Conservation (phyloP, 305 asterid species). For the Caryopteris hybrid region DNA sequence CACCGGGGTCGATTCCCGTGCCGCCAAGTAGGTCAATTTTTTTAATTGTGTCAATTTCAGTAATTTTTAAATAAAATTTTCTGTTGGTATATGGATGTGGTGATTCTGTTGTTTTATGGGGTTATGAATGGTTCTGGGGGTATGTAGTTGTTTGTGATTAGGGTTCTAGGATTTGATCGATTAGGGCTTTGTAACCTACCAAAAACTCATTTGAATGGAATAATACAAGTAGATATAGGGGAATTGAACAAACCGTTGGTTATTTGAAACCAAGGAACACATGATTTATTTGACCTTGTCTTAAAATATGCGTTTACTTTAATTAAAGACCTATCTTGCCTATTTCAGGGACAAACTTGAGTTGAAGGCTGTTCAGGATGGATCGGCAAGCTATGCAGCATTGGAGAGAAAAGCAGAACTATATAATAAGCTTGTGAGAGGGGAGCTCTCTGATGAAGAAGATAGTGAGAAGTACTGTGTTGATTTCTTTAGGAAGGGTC, state of each 20-base stretch:
- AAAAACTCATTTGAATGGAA: no score
- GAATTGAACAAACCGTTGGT: no score
- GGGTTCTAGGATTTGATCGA: conserved; percentile 30
- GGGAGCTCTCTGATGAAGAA: conserved; percentile 92
- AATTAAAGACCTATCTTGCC: neutral
- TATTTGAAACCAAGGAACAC: no score
- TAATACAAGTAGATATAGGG: neutral
- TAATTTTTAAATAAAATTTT: neutral
- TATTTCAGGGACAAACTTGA: conserved; percentile 83
- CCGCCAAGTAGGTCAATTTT: conserved; percentile 53
- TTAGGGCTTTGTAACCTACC: conserved; percentile 9
- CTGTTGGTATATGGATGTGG: neutral
- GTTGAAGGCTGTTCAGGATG: conserved; percentile 82
- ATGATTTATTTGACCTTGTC: neutral
- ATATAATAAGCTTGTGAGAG: conserved; percentile 69
- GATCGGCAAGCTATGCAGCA: conserved; percentile 88
- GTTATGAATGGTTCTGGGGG: neutral
- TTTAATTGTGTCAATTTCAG: neutral
- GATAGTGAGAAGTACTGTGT: conserved; percentile 95
- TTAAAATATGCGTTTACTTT: neutral
- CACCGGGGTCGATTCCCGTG: conserved; percentile 80
- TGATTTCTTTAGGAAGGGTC: conserved; percentile 82
- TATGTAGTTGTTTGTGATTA: neutral
- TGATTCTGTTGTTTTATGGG: neutral
- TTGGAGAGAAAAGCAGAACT: conserved; percentile 78